phyloP scores from a whole-genome alignment of 495 filamentous ascomycete species.

The Tuber brumale region DNA sequence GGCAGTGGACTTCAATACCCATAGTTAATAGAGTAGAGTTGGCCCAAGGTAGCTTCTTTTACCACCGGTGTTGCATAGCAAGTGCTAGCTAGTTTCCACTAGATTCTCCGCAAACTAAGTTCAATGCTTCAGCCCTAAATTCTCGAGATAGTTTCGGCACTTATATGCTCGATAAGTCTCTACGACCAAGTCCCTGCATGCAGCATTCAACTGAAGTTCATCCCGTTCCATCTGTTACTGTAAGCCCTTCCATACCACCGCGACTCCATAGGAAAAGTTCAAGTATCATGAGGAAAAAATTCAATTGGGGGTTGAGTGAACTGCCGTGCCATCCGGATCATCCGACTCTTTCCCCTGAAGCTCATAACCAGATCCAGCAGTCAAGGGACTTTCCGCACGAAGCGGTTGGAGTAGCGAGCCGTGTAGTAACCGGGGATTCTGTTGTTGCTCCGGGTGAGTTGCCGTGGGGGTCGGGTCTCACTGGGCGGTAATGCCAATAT shows the following conservation, averaged over 20 bases:
- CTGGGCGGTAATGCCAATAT: not conserved
- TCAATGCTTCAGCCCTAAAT: not conserved
- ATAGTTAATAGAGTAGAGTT: too few species aligned
- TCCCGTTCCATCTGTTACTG: not conserved
- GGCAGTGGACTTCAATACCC: not conserved
- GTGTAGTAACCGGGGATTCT: not conserved
- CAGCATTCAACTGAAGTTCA: not conserved
- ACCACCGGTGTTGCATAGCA: not conserved
- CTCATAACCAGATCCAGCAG: not conserved
- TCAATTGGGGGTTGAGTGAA: not conserved
- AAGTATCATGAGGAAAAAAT: not conserved
- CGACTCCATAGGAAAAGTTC: not conserved
- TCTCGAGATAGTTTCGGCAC: not conserved
- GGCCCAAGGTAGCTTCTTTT: too few species aligned
- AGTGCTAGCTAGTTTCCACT: not conserved
- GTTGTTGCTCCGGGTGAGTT: not conserved
- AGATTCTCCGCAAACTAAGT: not conserved
- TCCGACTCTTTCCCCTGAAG: slow-evolving; percentile 3
- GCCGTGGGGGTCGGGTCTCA: not conserved
- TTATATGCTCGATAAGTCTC: not conserved
- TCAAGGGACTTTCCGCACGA: not conserved
- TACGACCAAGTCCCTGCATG: not conserved
- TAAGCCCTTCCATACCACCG: not conserved
- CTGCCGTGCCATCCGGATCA: not conserved
- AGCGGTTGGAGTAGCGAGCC: not conserved